Evolutionary conservation across 2,329 filamentous ascomycete genomes (phyloP).

Genomic region (Penicillium decumbens): DNA sequence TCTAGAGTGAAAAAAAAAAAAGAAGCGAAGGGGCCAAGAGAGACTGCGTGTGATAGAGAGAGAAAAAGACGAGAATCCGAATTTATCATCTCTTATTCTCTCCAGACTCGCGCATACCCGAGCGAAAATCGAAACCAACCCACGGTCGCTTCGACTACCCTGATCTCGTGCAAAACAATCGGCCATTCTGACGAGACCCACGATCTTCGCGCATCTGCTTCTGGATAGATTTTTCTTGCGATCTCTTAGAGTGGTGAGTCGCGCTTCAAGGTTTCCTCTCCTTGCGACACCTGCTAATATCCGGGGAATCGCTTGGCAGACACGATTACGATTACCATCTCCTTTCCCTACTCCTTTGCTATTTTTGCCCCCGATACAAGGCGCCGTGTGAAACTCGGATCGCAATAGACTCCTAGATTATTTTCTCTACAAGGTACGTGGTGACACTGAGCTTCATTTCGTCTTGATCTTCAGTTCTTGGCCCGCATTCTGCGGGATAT

Average conservation of each 20-base stretch:
- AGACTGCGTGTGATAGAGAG: neutral
- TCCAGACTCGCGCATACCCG: neutral
- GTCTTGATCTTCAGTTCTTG: neutral
- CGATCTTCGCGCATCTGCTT: slow-evolving; percentile 19
- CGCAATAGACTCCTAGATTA: slow-evolving; percentile 9
- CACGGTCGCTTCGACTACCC: slow-evolving; percentile 7
- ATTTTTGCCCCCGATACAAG: neutral
- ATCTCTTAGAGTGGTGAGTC: slow-evolving; percentile 35
- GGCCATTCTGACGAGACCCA: slow-evolving; percentile 24
- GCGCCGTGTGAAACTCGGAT: slow-evolving; percentile 5
- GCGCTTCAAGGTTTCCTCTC: neutral
- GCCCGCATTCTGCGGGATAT: neutral
- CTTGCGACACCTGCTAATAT: slow-evolving; percentile 10
- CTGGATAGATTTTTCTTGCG: slow-evolving; percentile 25
- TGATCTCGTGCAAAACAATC: slow-evolving; percentile 4
- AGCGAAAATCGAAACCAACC: neutral
- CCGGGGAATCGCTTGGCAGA: slow-evolving; percentile 16
- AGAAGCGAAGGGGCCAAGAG: neutral
- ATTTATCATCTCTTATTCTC: neutral
- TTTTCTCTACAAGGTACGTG: slow-evolving; percentile 9
- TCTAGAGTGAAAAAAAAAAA: neutral
- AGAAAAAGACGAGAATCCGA: neutral
- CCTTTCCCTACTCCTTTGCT: slow-evolving; percentile 14
- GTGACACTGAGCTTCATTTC: neutral
- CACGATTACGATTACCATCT: slow-evolving; percentile 28